Evolutionary conservation across 2,329 filamentous ascomycete species (phyloP), one percentile per base, ranked within the genome.

Genomic region (Cladobotryum mycophilum): DNA sequence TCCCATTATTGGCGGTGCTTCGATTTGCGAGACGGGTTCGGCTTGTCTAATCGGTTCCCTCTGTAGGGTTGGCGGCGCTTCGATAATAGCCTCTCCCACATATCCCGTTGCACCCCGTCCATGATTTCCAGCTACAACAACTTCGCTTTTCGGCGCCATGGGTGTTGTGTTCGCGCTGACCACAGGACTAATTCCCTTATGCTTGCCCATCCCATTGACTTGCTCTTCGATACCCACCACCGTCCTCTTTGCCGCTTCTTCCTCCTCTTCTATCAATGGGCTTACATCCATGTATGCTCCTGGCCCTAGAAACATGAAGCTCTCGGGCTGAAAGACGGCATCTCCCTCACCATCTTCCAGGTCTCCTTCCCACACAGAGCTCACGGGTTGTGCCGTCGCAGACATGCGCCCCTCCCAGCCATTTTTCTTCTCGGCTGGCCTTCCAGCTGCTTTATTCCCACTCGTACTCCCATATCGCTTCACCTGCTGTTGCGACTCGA

Each of bases 271-370:
- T 0, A 55, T 64, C 25, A 73, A 47, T 0, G 75, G 71, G 41
- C 70, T 76, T n/a, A 74, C 63, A 47, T 77, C 75, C 22, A 59
- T 70, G 55, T 74, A 73, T 2, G 64, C 61, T 2, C 71, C 74
- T 0, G 76, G 73, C 0, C 76, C 76, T 14, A 79, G 68, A 55
- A 73, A 79, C 70, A 78, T 77, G 55, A 79, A 76, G 53, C 67
- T 73, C 54, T 77, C 76, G 3, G 75, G 74, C 53, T 78, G 74
- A 53, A 78, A 79, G 51, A 76, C 74, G 2, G 57, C 68, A 40
- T 65, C 57, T 30, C 61, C 55, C 46, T 65, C 55, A 40, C 67
- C 67, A 53, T 70, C 59, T 1, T 65, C 59, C 6, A n/a, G 9
- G 12, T 38, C 38, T 12, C 15, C 15, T 22, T 68, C 61, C 64